phyloP scores from a whole-genome alignment of 2,329 filamentous ascomycete genomes.

The Capronia coronata region DNA sequence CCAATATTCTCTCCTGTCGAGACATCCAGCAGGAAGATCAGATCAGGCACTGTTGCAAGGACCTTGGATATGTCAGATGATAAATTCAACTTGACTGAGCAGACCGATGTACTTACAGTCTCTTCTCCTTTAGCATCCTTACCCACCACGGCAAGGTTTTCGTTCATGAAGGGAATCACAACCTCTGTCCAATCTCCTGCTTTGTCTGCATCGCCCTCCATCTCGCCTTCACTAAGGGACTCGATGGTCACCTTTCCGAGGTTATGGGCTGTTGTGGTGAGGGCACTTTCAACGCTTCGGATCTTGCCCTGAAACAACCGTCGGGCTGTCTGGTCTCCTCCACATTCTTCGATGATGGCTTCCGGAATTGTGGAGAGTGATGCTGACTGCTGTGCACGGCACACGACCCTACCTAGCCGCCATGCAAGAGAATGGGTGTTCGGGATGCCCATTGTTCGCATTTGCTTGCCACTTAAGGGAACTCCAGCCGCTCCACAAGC shows the following conservation, averaged over 20 bases:
- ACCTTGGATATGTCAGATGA: slow-evolving; percentile 34
- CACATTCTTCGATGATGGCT: slow-evolving; percentile 46
- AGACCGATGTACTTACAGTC: slow-evolving; percentile 40
- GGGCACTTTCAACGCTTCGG: slow-evolving; percentile 45
- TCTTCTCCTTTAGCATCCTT: slow-evolving; percentile 14
- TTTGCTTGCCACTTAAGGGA: slow-evolving; percentile 36
- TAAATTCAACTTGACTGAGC: slow-evolving; percentile 25
- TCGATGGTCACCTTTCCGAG: slow-evolving; percentile 53
- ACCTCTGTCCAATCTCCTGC: slow-evolving; percentile 40
- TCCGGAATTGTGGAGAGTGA: slow-evolving; percentile 50
- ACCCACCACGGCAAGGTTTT: slow-evolving; percentile 44
- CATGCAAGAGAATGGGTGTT: slow-evolving; percentile 42
- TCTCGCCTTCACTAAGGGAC: slow-evolving; percentile 32
- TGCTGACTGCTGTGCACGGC: slow-evolving; percentile 29
- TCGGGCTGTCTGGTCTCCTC: slow-evolving; percentile 32
- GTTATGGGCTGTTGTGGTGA: slow-evolving; percentile 52
- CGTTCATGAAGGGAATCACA: slow-evolving; percentile 66
- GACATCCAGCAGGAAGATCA: slow-evolving; percentile 49
- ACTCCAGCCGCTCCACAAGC: slow-evolving; percentile 39
- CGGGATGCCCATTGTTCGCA: slow-evolving; percentile 35
- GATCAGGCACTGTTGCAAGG: slow-evolving; percentile 51
- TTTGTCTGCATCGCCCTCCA: slow-evolving; percentile 30
- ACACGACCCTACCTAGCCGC: slow-evolving; percentile 55
- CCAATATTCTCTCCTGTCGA: slow-evolving; percentile 53
- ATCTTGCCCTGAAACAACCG: slow-evolving; percentile 60